Percentiles rank a stretch among this genome's conserved stretches.
phyloP scores from a whole-genome alignment of 2,329 filamentous ascomycete genomes.

The Colletotrichum higginsianum region DNA sequence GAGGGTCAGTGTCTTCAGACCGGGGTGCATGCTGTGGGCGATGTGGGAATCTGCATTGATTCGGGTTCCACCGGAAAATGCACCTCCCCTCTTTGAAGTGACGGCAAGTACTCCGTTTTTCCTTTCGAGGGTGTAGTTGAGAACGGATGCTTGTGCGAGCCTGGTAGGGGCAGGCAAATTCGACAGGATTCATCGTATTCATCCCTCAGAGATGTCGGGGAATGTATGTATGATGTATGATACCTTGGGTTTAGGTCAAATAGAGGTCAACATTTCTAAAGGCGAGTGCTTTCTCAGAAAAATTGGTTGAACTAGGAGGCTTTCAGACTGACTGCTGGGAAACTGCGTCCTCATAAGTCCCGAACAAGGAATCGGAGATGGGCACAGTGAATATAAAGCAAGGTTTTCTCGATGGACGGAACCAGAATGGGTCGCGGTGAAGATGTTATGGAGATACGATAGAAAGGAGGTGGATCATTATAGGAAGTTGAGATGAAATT shows the following conservation, averaged over 20 bases:
- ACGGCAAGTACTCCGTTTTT: background rate
- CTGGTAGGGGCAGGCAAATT: background rate
- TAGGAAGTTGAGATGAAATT: background rate
- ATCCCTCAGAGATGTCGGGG: background rate
- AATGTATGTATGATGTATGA: too few relatives aligned
- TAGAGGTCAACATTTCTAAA: background rate
- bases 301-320: background rate
- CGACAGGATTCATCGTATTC: background rate
- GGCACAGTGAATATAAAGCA: background rate
- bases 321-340: background rate
- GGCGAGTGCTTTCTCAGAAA: too few relatives aligned
- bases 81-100: background rate
- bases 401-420: background rate
- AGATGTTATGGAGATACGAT: constrained; percentile 10
- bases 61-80: background rate
- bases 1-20: background rate
- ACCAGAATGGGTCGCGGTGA: background rate
- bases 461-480: background rate
- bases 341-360: too few relatives aligned
- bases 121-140: background rate
- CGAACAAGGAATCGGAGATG: constrained; percentile 1
- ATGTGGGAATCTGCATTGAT: background rate
- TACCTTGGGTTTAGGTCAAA: background rate
- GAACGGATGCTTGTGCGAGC: background rate
- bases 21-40: background rate